Percentiles rank a stretch among this genome's conserved stretches.
Conservation (phyloP, 331 rosid species). For the Cucumis variabilis region DNA sequence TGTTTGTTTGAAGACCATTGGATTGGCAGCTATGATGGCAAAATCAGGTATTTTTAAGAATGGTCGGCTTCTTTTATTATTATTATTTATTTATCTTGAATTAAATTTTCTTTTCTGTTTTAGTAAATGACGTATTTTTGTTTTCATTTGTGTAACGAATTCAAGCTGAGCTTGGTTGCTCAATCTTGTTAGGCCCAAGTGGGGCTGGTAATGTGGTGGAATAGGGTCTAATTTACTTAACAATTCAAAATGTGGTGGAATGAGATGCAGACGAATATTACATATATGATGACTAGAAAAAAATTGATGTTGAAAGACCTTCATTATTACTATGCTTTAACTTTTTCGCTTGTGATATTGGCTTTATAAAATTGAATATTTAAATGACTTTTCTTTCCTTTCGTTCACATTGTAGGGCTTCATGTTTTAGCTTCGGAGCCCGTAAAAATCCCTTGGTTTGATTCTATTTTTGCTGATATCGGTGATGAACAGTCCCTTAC, state of each 20-base stretch:
- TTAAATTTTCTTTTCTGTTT: neutral
- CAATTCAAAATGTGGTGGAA: neutral
- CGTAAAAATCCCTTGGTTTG: constrained; percentile 92
- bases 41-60: constrained; percentile 66
- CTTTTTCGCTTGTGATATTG: constrained; percentile 19
- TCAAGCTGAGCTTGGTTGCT: neutral
- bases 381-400: constrained; percentile 29
- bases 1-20: constrained; percentile 86
- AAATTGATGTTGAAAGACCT: neutral
- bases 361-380: constrained; percentile 20
- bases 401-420: constrained; percentile 61
- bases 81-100: too few relatives aligned
- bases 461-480: constrained; percentile 91
- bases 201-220: neutral
- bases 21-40: constrained; percentile 98
- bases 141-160: neutral
- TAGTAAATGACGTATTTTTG: neutral
- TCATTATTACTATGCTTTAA: neutral
- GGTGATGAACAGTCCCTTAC: constrained; percentile 95
- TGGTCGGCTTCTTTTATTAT: neutral
- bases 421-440: constrained; percentile 92
- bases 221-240: neutral
- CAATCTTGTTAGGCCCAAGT: neutral
- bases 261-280: neutral
- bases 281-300: neutral